Percentiles rank a stretch among this genome's conserved stretches.
Evolutionary conservation across 2,329 filamentous ascomycete species (phyloP).

Genomic region (Fusarium globosum): DNA sequence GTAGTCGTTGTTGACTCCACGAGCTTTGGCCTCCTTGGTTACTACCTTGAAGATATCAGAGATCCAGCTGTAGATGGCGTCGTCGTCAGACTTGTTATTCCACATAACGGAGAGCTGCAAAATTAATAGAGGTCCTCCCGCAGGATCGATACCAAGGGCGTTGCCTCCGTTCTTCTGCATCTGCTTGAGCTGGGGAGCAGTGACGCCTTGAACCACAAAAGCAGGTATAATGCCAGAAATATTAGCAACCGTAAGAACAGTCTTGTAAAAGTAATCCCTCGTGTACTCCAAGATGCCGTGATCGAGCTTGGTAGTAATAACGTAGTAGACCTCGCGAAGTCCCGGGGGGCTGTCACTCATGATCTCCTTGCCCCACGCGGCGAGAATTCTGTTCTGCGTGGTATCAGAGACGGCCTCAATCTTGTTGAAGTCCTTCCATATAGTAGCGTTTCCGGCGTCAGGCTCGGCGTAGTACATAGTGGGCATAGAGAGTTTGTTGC

Average conservation of each 20-base stretch:
- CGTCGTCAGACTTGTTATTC: slow-evolving; percentile 47
- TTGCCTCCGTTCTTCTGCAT: slow-evolving; percentile 52
- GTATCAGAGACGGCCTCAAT: slow-evolving; percentile 38
- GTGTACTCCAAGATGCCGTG: slow-evolving; percentile 1
- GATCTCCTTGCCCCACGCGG: background rate
- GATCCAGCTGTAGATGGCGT: slow-evolving; percentile 37
- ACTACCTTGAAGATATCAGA: background rate
- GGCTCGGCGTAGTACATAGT: slow-evolving; percentile 54
- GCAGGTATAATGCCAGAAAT: slow-evolving; percentile 43
- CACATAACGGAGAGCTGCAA: slow-evolving; percentile 4
- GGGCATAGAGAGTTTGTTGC: slow-evolving; percentile 18
- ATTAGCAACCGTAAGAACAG: slow-evolving; percentile 35
- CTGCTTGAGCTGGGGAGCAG: slow-evolving; percentile 49
- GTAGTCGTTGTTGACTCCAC: background rate
- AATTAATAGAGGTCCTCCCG: slow-evolving; percentile 42
- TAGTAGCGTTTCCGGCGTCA: slow-evolving; percentile 47
- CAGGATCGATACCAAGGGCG: slow-evolving; percentile 43
- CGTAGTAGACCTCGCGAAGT: slow-evolving; percentile 17
- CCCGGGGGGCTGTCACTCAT: slow-evolving; percentile 11
- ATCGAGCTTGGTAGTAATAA: slow-evolving; percentile 21
- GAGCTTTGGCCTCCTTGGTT: background rate
- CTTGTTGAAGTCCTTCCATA: slow-evolving; percentile 51
- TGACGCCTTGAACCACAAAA: slow-evolving; percentile 55
- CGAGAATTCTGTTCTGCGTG: background rate
- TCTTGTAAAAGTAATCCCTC: slow-evolving; percentile 30